These are phyloP conservation scores for Gigaspora rosea DNA, from an alignment of 192 early-diverging fungal species.

Conservation along the genomic window DNA sequence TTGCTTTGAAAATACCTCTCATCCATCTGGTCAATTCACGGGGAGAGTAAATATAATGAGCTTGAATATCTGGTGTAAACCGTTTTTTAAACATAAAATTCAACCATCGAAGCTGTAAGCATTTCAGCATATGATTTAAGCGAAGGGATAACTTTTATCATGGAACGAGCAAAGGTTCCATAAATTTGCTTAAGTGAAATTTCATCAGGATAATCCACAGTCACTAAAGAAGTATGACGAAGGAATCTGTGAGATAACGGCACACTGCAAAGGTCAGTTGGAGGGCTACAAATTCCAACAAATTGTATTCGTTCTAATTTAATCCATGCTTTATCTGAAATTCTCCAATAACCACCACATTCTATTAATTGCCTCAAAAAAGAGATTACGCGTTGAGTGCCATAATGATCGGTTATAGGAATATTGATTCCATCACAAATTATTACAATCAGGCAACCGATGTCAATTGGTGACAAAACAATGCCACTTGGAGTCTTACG, in stretches of 20 bases:
- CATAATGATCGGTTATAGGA: slow-evolving; percentile 94
- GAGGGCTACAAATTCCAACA: slow-evolving; percentile 99
- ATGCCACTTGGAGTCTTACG: slow-evolving; percentile 91
- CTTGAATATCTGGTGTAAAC: slow-evolving; percentile 98
- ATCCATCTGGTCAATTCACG: slow-evolving; percentile 99
- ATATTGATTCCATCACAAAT: slow-evolving; percentile 99
- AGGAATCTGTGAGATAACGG: slow-evolving; percentile 94
- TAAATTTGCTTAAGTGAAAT: slow-evolving; percentile 94
- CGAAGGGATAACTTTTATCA: slow-evolving; percentile 90
- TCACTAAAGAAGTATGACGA: slow-evolving; percentile 91
- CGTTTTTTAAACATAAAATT: slow-evolving; percentile 92
- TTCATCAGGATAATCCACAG: slow-evolving; percentile 98
- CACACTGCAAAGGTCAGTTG: slow-evolving; percentile 98
- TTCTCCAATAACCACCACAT: slow-evolving; percentile 95
- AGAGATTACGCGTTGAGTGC: slow-evolving; percentile 96
- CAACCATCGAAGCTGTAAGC: slow-evolving; percentile 95
- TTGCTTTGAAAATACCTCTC: slow-evolving; percentile 94
- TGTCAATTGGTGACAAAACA: slow-evolving; percentile 76
- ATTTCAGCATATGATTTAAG: slow-evolving; percentile 89
- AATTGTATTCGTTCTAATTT: slow-evolving; percentile 96
- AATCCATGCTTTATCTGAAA: slow-evolving; percentile 91
- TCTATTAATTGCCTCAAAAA: slow-evolving; percentile 95
- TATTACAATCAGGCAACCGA: slow-evolving; percentile 95
- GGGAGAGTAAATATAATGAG: slow-evolving; percentile 99
- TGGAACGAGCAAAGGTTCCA: slow-evolving; percentile 86